A percentile compares a stretch with the other conserved stretches of the same genome.
These are phyloP conservation scores for Populus alba DNA, from an alignment of 345 rosid genomes.

Conservation along the genomic window DNA sequence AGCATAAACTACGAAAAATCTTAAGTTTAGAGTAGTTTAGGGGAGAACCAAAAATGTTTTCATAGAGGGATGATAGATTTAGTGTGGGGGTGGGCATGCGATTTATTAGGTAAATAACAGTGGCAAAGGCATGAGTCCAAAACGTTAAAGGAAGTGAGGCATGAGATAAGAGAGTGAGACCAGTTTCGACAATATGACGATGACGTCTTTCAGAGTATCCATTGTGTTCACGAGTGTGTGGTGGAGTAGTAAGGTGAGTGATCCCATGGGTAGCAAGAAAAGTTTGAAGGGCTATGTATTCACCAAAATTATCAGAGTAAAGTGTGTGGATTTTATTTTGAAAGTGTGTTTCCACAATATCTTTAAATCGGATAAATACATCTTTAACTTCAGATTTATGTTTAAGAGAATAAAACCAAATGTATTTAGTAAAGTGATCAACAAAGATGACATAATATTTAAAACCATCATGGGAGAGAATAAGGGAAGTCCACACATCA, in stretches of 20 bases:
- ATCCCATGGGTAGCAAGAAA: neutral
- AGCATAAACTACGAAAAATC: neutral
- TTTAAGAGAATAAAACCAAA: neutral
- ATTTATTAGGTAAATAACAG: no score
- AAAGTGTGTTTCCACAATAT: neutral
- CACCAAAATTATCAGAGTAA: neutral
- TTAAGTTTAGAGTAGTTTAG: neutral
- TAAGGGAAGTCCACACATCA: no score
- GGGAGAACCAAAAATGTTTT: neutral
- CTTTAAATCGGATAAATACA: neutral
- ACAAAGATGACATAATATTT: no score
- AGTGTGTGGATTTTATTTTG: neutral
- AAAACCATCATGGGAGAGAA: no score
- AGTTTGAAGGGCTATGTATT: neutral
- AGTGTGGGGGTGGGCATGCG: neutral
- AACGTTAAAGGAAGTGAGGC: neutral
- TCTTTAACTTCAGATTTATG: no score
- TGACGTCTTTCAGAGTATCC: no score
- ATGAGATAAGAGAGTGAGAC: neutral
- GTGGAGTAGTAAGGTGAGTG: neutral
- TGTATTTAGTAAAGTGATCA: no score
- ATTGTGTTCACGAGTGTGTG: no score
- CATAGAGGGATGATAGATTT: neutral
- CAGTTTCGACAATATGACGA: neutral
- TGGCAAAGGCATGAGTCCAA: neutral